A percentile compares a stretch with the other conserved stretches of the same genome.
Conservation (phyloP, 768 basidiomycete genomes). For the Mycena floridula region DNA sequence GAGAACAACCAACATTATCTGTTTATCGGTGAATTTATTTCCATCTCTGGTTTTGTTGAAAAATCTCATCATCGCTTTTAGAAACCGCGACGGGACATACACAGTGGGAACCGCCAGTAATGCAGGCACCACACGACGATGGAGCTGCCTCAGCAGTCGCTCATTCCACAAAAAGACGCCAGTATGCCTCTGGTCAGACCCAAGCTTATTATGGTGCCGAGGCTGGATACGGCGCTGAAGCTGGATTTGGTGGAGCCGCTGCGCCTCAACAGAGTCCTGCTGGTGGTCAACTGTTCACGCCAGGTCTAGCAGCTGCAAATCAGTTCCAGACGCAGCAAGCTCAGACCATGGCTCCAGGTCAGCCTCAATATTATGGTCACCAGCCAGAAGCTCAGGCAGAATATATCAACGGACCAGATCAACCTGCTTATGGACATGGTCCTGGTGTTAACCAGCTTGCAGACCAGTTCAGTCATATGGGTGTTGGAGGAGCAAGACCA, state of each 20-base stretch:
- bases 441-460: constrained; percentile 54
- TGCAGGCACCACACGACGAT: constrained; percentile 28
- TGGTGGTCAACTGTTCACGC: constrained; percentile 72
- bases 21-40: constrained; percentile 64
- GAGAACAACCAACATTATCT: constrained; percentile 72
- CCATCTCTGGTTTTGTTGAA: constrained; percentile 5
- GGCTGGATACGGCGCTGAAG: constrained; percentile 37
- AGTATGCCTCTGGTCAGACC: constrained; percentile 92
- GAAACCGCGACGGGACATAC: constrained; percentile 79
- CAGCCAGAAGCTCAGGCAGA: constrained; percentile 39
- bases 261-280: constrained; percentile 24
- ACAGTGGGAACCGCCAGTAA: constrained; percentile 71
- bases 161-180: constrained; percentile 68
- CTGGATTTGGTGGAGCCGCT: constrained; percentile 27
- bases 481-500: constrained; percentile 69
- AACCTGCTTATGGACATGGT: constrained; percentile 30
- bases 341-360: constrained; percentile 33
- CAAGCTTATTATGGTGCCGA: constrained; percentile 75
- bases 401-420: constrained; percentile 34
- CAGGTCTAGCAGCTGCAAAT: constrained; percentile 68
- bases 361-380: constrained; percentile 35
- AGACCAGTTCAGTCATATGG: constrained; percentile 89
- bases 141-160: constrained; percentile 35
- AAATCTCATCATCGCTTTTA: constrained; percentile 25
- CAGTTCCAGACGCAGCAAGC: constrained; percentile 64